Conservation (phyloP, 2,329 filamentous ascomycete genomes). For the Colletotrichum echinochloae region DNA sequence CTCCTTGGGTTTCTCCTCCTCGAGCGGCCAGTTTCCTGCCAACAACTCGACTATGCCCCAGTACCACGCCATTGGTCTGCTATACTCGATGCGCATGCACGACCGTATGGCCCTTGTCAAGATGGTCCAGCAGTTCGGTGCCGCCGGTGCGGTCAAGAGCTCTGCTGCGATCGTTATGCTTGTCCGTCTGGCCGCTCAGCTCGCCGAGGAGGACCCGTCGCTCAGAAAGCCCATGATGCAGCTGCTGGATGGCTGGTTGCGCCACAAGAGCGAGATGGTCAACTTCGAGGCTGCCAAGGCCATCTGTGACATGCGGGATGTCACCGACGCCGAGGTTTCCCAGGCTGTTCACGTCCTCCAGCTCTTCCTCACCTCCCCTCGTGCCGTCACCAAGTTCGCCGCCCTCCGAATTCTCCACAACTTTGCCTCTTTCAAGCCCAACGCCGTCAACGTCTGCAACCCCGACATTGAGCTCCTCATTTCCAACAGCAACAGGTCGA, state of each 20-base stretch:
- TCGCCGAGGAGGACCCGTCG: conserved; percentile 91
- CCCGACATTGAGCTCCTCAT: conserved; percentile 97
- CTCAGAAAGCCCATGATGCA: conserved; percentile 97
- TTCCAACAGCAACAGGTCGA: conserved; percentile 95
- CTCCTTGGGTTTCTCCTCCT: conserved; percentile 89
- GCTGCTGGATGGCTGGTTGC: conserved; percentile 93
- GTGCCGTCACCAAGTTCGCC: conserved; percentile 96
- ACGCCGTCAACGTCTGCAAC: conserved; percentile 92
- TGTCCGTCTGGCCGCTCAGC: conserved; percentile 90
- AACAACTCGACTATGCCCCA: conserved; percentile 98
- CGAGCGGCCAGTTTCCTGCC: conserved; percentile 78
- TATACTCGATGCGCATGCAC: conserved; percentile 98
- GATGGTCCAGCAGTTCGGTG: conserved; percentile 99
- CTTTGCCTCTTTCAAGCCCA: conserved; percentile 96
- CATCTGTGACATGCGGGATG: conserved; percentile 93
- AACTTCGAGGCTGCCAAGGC: conserved; percentile 99
- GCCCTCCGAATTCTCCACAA: conserved; percentile 96
- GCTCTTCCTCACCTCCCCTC: conserved; percentile 94
- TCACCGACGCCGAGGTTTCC: conserved; percentile 89
- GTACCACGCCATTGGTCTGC: conserved; percentile 95
- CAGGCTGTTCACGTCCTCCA: conserved; percentile 96
- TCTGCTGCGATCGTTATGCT: conserved; percentile 93
- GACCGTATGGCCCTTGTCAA: conserved; percentile 99
- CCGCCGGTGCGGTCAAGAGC: conserved; percentile 92
- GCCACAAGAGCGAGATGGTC: conserved; percentile 99